Evolutionary conservation across 2,329 filamentous ascomycete genomes (phyloP).

Genomic region (Xylariaceae sp.): DNA sequence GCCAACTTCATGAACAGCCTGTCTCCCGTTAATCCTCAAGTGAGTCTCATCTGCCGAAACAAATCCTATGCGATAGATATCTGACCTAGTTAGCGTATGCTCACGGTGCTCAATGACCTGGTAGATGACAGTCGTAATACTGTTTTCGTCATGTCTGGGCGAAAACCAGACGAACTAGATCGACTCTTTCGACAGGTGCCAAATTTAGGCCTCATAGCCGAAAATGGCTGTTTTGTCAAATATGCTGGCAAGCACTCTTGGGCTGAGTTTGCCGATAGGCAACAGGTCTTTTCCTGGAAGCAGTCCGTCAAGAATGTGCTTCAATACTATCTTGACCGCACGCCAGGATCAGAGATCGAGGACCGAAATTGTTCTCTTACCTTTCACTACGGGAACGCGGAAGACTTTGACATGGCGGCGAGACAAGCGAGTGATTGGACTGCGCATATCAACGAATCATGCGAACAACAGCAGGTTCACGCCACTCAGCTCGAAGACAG

Average conservation of each 20-base stretch:
- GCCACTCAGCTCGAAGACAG: constrained; percentile 78
- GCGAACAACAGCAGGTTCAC: constrained; percentile 77
- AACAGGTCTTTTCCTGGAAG: constrained; percentile 76
- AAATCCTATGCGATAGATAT: background rate
- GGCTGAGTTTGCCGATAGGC: constrained; percentile 73
- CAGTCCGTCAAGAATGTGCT: constrained; percentile 78
- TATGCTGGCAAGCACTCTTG: constrained; percentile 67
- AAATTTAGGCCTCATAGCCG: constrained; percentile 83
- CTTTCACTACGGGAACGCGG: constrained; percentile 83
- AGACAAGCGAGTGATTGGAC: constrained; percentile 86
- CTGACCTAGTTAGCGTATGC: constrained; percentile 58
- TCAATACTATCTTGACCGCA: constrained; percentile 84
- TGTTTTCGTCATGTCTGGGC: constrained; percentile 91
- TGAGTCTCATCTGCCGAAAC: constrained; percentile 25
- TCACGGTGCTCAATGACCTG: constrained; percentile 79
- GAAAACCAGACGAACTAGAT: constrained; percentile 83
- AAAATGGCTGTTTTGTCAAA: constrained; percentile 90
- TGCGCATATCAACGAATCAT: constrained; percentile 93
- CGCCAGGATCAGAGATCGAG: constrained; percentile 83
- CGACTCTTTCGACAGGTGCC: constrained; percentile 80
- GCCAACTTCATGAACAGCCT: constrained; percentile 84
- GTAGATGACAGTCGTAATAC: constrained; percentile 76
- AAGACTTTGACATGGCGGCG: constrained; percentile 71
- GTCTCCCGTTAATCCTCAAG: constrained; percentile 76
- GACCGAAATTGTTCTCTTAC: constrained; percentile 88